Base-by-base conservation (phyloP, 768 basidiomycete species). In the Asterophora lycoperdoides region DNA sequence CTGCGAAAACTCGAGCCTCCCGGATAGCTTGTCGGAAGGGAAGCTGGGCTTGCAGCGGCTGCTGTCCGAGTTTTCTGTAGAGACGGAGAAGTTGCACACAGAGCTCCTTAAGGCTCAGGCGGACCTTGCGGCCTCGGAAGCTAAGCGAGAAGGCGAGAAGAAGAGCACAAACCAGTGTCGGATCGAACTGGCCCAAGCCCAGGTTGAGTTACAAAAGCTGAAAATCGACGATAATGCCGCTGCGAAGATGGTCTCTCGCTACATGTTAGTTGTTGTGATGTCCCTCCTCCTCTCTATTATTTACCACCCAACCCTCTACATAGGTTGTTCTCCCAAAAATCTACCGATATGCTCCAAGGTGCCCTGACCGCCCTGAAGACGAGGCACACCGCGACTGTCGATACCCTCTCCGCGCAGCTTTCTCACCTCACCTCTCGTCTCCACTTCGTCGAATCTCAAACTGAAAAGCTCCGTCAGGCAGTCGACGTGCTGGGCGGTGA, bases 241-340 rank as follows among this genome's bases (percentile, higher is more conserved):
- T 2, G 83, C 84, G 10, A 86, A 83, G 58, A 86, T 91, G 79
- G 89, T 93, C 23, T 80, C 87, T 20, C 79, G 86, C 32, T 92
- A 92, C 62, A 92, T 91, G 89, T 89, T 56, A 47, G 82, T 70
- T 13, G 32, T 40, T 14, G 28, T 43, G n/a, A 41, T 49, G n/a
- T 41, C 38, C 43, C 23, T 47, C 41, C 8, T 13, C 17, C 43
- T 26, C 19, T 5, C 9, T 8, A 40, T 23, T 11, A 10, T 2
- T n/a, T n/a, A n/a, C n/a, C n/a, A n/a, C n/a, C n/a, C n/a, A n/a
- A n/a, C n/a, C n/a, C n/a, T n/a, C n/a, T n/a, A n/a, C n/a, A n/a
- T n/a, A 32, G 30, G 30, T 10, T 10, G 3, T 93, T 91, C 65
- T 89, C 89, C 2, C 89, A 93, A 60, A 70, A 77, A 1, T 80